A percentile compares a stretch with the other conserved stretches of the same genome.
Evolutionary conservation across 257 asterid genomes (phyloP).

Genomic region (Przewalskia tangutica): DNA sequence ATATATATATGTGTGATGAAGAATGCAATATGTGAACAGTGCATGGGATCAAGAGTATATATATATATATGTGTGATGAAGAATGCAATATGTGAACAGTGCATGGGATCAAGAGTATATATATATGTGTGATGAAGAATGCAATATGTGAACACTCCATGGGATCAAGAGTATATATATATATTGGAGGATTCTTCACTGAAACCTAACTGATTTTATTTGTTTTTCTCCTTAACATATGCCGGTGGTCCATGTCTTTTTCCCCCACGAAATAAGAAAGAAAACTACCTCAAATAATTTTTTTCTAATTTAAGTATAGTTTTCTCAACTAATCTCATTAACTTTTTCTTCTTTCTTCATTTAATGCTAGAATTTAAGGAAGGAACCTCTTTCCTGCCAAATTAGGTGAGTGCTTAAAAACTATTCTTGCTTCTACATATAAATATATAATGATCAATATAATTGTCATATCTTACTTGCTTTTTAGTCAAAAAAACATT

Average conservation of each 20-base stretch:
- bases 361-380: constrained; percentile 25
- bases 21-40: too few species aligned
- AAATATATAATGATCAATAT: too few species aligned
- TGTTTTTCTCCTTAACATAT: neutral
- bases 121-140: too few species aligned
- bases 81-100: too few species aligned
- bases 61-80: too few species aligned
- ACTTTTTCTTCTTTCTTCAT: constrained; percentile 12
- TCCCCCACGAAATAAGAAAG: neutral
- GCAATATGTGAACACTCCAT: too few species aligned
- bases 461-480: too few species aligned
- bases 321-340: constrained; percentile 27
- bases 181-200: neutral
- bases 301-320: neutral
- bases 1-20: too few species aligned
- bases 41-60: too few species aligned
- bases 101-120: too few species aligned
- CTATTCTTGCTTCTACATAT: too few species aligned
- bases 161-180: too few species aligned
- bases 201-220: neutral
- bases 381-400: constrained; percentile 13
- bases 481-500: neutral
- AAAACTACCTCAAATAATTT: neutral
- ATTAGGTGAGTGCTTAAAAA: constrained; percentile 20
- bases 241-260: neutral